A percentile compares a stretch with the other conserved stretches of the same genome.
These are phyloP conservation scores for Boletus reticuloceps DNA, from an alignment of 768 basidiomycete species.

Conservation along the genomic window DNA sequence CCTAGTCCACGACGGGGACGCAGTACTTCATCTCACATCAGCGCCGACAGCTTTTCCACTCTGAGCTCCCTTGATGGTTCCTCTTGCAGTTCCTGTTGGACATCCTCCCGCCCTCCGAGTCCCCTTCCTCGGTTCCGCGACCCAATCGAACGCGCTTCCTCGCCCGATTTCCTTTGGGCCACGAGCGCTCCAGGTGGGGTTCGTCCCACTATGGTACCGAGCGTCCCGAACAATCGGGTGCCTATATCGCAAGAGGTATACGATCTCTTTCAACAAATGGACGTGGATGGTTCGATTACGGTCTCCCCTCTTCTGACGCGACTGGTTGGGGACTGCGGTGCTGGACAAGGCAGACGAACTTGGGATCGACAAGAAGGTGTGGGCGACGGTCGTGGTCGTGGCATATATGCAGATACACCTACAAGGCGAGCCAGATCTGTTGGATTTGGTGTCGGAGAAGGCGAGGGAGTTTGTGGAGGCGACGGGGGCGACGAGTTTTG, in stretches of 20 bases:
- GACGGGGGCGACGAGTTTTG: constrained; percentile 6
- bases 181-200: not conserved
- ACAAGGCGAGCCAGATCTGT: constrained; percentile 36
- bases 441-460: constrained; percentile 43
- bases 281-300: constrained; percentile 49
- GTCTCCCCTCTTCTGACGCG: constrained; percentile 26
- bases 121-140: constrained; percentile 26
- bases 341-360: constrained; percentile 31
- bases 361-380: constrained; percentile 36
- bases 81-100: constrained; percentile 37
- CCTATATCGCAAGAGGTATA: constrained; percentile 30
- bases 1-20: constrained; percentile 1
- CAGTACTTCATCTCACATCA: constrained; percentile 25
- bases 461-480: constrained; percentile 37
- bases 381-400: constrained; percentile 48
- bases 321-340: constrained; percentile 37
- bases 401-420: constrained; percentile 45
- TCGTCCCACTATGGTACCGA: not conserved
- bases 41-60: constrained; percentile 40
- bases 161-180: constrained; percentile 28
- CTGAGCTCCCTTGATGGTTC: constrained; percentile 46
- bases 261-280: constrained; percentile 39
- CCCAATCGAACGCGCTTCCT: constrained; percentile 28
- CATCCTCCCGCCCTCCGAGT: constrained; percentile 18
- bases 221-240: not conserved